Evolutionary conservation across 345 rosid genomes (phyloP).

Genomic region (Linum trigynum): DNA sequence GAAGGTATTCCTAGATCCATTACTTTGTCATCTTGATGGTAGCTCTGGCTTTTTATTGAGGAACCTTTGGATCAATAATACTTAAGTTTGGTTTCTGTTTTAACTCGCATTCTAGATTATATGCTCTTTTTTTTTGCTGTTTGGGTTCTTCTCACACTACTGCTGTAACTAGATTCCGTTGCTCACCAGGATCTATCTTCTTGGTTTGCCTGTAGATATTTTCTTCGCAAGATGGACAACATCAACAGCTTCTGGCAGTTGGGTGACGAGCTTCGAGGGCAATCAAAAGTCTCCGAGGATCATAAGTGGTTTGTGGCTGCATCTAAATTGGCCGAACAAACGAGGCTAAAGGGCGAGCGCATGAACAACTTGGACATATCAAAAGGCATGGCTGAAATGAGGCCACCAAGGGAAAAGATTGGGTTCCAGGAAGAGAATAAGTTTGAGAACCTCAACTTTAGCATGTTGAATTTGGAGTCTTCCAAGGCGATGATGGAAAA

Average conservation of each 20-base stretch:
- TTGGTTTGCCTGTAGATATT: slow-evolving; percentile 12
- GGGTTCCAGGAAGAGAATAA: slow-evolving; percentile 77
- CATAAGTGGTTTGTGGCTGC: slow-evolving; percentile 84
- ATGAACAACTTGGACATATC: slow-evolving; percentile 86
- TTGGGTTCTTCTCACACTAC: no score
- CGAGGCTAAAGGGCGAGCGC: slow-evolving; percentile 66
- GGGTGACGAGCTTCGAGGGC: slow-evolving; percentile 96
- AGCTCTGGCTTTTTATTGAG: no score
- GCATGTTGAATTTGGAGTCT: slow-evolving; percentile 66
- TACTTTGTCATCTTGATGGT: neutral
- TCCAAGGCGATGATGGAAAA: slow-evolving; percentile 38
- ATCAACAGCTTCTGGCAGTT: slow-evolving; percentile 79
- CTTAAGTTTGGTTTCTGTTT: neutral
- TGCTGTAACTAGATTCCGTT: neutral
- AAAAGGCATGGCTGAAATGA: slow-evolving; percentile 50
- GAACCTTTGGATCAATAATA: no score
- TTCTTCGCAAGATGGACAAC: slow-evolving; percentile 39
- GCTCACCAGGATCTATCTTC: slow-evolving; percentile 4
- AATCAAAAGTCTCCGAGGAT: slow-evolving; percentile 73
- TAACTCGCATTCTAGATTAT: no score
- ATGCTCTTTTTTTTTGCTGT: no score
- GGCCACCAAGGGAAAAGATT: slow-evolving; percentile 46
- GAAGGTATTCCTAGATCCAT: neutral
- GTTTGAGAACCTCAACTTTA: slow-evolving; percentile 59
- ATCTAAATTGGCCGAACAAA: slow-evolving; percentile 82